These are phyloP conservation scores for Mycena sp. DNA, from an alignment of 1,284 basidiomycete genomes.

Conservation along the genomic window DNA sequence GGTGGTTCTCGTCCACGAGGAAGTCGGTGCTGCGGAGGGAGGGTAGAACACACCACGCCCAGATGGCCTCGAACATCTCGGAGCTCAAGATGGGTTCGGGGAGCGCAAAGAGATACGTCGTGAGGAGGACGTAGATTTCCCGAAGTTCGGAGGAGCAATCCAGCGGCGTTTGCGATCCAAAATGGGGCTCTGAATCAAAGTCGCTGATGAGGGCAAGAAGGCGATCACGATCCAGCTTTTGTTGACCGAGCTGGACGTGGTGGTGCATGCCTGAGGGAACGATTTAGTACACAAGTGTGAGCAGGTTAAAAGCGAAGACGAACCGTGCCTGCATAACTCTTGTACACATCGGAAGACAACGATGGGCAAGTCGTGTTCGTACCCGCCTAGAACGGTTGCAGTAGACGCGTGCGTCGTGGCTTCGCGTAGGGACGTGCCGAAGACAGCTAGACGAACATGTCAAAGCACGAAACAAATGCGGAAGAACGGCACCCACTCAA, in stretches of 20 bases:
- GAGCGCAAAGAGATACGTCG: slow-evolving; percentile 64
- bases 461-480: neutral
- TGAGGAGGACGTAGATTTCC: slow-evolving; percentile 69
- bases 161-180: slow-evolving; percentile 34
- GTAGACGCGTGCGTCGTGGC: slow-evolving; percentile 57
- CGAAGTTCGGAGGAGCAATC: slow-evolving; percentile 49
- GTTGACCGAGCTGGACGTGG: neutral
- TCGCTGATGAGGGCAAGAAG: slow-evolving; percentile 45
- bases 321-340: slow-evolving; percentile 67
- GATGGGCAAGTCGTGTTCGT: slow-evolving; percentile 61
- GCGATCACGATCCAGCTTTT: slow-evolving; percentile 44
- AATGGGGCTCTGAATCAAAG: slow-evolving; percentile 42
- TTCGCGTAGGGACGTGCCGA: slow-evolving; percentile 57
- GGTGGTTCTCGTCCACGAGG: slow-evolving; percentile 20
- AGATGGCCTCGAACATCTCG: slow-evolving; percentile 55
- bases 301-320: slow-evolving; percentile 20
- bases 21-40: slow-evolving; percentile 38
- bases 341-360: slow-evolving; percentile 66
- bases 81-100: slow-evolving; percentile 60
- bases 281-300: slow-evolving; percentile 1
- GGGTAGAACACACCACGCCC: slow-evolving; percentile 61
- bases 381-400: slow-evolving; percentile 57
- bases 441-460: slow-evolving; percentile 48
- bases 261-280: slow-evolving; percentile 6
- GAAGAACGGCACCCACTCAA: slow-evolving; percentile 1